A percentile compares a stretch with the other conserved stretches of the same genome.
These are phyloP conservation scores for Mariannaea sp. DNA, from an alignment of 2,329 filamentous ascomycete species.

Conservation along the genomic window DNA sequence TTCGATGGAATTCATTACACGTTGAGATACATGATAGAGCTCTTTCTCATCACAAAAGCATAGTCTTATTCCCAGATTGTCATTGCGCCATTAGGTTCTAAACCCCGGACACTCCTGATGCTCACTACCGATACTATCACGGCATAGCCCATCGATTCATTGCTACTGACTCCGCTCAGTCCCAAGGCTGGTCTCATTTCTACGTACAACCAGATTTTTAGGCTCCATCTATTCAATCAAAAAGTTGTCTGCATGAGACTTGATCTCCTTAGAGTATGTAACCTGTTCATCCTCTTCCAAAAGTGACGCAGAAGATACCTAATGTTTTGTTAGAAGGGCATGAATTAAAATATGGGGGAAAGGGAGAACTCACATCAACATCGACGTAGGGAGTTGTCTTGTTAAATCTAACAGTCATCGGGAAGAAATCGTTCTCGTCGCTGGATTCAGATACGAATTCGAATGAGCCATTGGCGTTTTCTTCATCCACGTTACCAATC, in stretches of 20 bases:
- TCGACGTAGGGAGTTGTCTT: constrained; percentile 88
- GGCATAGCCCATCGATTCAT: constrained; percentile 34
- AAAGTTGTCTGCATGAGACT: constrained; percentile 76
- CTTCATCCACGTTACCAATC: constrained; percentile 82
- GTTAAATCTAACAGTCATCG: constrained; percentile 88
- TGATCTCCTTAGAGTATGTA: constrained; percentile 81
- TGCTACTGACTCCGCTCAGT: constrained; percentile 22
- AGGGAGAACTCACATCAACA: constrained; percentile 75
- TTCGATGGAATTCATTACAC: background rate
- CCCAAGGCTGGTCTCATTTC: constrained; percentile 14
- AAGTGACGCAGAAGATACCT: constrained; percentile 71
- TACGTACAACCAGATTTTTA: constrained; percentile 28
- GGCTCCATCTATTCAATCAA: constrained; percentile 66
- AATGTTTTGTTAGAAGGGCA: constrained; percentile 18
- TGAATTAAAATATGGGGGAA: too few relatives aligned
- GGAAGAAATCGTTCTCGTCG: constrained; percentile 96
- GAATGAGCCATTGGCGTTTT: constrained; percentile 83
- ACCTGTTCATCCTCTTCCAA: constrained; percentile 79
- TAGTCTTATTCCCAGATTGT: constrained; percentile 34
- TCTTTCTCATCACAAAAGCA: constrained; percentile 17
- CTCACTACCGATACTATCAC: constrained; percentile 24
- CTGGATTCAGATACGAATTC: constrained; percentile 91
- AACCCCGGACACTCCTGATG: constrained; percentile 34
- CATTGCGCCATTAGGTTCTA: constrained; percentile 40
- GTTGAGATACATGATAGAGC: background rate